Base-by-base conservation (phyloP, 1,139 yeast species). In the Candida tetrigidarum region DNA sequence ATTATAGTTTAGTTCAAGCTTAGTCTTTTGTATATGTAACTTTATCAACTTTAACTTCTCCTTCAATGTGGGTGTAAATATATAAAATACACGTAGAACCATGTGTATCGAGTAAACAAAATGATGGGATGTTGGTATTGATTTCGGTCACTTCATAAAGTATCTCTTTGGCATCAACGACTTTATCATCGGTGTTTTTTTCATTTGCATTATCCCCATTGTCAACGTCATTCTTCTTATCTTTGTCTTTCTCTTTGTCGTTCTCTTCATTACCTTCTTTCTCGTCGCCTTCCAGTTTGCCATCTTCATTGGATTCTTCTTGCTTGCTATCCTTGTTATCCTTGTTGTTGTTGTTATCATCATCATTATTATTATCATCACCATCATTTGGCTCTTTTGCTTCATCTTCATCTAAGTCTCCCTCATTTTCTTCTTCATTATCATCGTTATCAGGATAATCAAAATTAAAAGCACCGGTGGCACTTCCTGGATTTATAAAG, bases 401-500 rank as follows among this genome's bases (percentile, higher is more conserved):
- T 42, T 49, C 7, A 35, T 59, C 22, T 44, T 42, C 50, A n/a
- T 48, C 58, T n/a, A 46, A 47, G 10, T 53, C 59, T 18, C 56
- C 63, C 8, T 55, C 57, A 52, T 66, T 63, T 7, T 68, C 80
- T 18, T 81, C 76, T 63, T 83, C 74, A 49, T 79, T 82, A 2
- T 66, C 74, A 5, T 63, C 67, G 9, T 56, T 55, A 18, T 69
- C 74, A 2, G 67, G 71, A 75, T 76, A 67, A 42, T 66, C 71
- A 42, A 83, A 76, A 40, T 78, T 78, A 55, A 78, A 81, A 0
- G 97, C 97, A 11, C 99, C 99, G 0, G 98, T 91, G 37, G 96
- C 96, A 60, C 96, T 86, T 0, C 99, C 99, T 0, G 99, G 99
- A 62, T 90, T 92, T 20, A 93, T 78, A 59, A 93, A 93, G 64